Evolutionary conservation across 805 yeast species (phyloP), one percentile per base, ranked within the genome.

Genomic region (Suhomyces prunicola): DNA sequence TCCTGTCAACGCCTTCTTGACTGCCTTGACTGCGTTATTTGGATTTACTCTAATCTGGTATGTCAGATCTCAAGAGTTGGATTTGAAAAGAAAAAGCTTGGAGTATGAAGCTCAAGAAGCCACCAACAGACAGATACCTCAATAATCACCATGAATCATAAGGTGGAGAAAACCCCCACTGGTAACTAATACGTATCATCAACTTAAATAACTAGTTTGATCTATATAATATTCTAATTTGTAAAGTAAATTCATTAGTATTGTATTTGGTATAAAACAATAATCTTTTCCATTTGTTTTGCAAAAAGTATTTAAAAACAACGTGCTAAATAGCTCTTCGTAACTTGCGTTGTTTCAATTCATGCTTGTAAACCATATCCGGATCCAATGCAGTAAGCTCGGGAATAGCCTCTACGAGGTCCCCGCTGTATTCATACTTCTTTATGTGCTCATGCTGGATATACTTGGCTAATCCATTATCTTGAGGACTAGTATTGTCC

Each of bases 41-140:
- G 89, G 87, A 1, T 53, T 65, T 3, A 51, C 69, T 2, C 70
- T 85, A 57, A 64, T 83, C 27, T 58, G 58, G 12, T 81, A 63
- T 57, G 82, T 84, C 42, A 70, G 71, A 54, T 63, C 70, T 2
- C 77, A 75, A 59, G 76, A 73, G 54, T 52, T 59, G 54, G 54
- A 57, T 54, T 66, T 85, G 47, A 74, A 76, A 44, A 79, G 89
- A 60, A 72, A 73, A 47, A 76, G 71, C 47, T 67, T 87, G 44
- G 87, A 86, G 57, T 66, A 71, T 39, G 91, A 87, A 60, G 92
- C 93, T 3, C 82, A 80, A 60, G 76, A 73, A 46, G 88, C 88
- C 26, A 74, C 80, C 12, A 73, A 71, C 22, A 63, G 75, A 52
- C 74, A 70, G 17, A 68, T 83, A 47, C 85, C 84, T 5, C 69